Evolutionary conservation across 2,329 filamentous ascomycete genomes (phyloP), one percentile per base, ranked within the genome.

Genomic region (Chrysosphaeria jannelii): DNA sequence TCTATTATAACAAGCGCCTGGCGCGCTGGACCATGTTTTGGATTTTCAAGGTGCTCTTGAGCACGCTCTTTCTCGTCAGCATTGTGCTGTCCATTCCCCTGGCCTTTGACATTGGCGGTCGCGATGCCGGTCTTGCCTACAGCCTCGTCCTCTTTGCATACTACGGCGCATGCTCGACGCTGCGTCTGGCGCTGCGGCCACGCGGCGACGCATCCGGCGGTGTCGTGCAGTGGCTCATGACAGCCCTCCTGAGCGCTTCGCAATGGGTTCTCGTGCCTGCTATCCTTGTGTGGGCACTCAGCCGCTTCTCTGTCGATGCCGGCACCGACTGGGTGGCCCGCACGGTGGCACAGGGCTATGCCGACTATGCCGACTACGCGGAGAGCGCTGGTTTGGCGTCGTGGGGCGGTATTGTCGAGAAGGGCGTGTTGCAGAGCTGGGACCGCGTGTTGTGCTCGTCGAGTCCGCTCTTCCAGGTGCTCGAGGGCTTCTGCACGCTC

Each of bases 11-110:
- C 33, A 9, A 10, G 12, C 19, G 5, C 9, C 19, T 12, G 8
- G 6, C 7, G n/a, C 29, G n/a, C n/a, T n/a, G n/a, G n/a, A 32
- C 26, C 23, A 89, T 90, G 74, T 78, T 69, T 55, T 59, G 54
- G 69, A 55, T 81, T 45, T 63, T 79, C 45, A 67, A 69, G 42
- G 57, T 69, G 42, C 41, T 79, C 35, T 75, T 75, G 39, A 75
- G 75, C 47, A 55, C 68, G 40, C 47, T 75, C 46, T 93, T 91
- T 49, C 65, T 93, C 36, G 58, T 79, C 46, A 72, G 72, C 47
- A 78, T 91, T 44, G 66, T 93, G 40, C 71, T 93, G 41, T 90
- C 78, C 30, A 85, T 97, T 41, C 85, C 85, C 30, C 67, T 97
- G 41, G 75, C 81, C 38, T 93, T 93, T 51, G 85, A 97, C 60